These are phyloP conservation scores for Populus hybrid DNA, from an alignment of 441 rosid genomes.

Conservation along the genomic window DNA sequence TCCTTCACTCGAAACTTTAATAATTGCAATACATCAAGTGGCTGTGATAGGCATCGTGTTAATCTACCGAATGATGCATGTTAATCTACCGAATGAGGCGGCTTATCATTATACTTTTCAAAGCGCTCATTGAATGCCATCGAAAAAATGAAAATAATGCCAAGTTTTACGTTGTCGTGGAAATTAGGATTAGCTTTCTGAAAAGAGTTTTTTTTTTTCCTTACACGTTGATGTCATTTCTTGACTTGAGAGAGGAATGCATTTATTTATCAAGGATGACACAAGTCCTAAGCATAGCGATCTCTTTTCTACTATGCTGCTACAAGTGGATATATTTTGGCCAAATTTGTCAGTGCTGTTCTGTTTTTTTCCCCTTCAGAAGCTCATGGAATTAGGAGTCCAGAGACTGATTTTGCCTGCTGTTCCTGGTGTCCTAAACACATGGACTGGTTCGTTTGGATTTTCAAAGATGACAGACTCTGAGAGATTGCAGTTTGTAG, in stretches of 20 bases:
- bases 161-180: not conserved
- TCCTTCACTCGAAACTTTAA: not conserved
- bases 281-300: not conserved
- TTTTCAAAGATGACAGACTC: conserved; percentile 50
- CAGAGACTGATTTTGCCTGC: conserved; percentile 78
- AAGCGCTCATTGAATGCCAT: not conserved
- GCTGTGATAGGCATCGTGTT: not conserved
- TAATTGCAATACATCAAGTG: not conserved
- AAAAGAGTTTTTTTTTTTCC: not conserved
- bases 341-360: not conserved
- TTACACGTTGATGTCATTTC: not conserved
- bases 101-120: not conserved
- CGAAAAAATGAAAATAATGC: not conserved
- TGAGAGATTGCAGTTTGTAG: conserved; percentile 51
- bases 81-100: not conserved
- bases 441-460: conserved; percentile 84
- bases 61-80: no score
- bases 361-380: conserved; percentile 41
- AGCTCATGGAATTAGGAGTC: conserved; percentile 68
- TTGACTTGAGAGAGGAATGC: not conserved
- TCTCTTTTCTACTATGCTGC: not conserved
- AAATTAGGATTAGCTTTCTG: not conserved
- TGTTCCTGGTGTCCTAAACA: conserved; percentile 52
- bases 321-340: not conserved
- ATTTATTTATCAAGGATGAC: not conserved